phyloP scores from a whole-genome alignment of 257 asterid species.

The Scutellaria barbata region DNA sequence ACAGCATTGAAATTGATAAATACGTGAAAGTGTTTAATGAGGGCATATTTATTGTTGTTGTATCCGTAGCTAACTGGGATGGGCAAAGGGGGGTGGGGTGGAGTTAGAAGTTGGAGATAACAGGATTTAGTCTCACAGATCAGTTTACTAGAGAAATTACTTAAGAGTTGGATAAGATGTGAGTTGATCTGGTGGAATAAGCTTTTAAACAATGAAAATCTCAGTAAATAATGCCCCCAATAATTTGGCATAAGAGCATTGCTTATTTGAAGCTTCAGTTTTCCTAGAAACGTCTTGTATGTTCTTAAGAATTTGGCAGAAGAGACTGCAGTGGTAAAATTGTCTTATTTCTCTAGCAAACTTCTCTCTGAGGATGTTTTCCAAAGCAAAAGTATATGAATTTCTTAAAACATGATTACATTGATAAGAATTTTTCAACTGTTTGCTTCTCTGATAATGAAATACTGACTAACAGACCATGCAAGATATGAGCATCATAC shows the following conservation, averaged over 20 bases:
- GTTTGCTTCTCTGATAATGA: not conserved
- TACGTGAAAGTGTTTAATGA: slow-evolving; percentile 1
- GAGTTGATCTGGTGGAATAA: slow-evolving; percentile 2
- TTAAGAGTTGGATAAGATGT: slow-evolving; percentile 12
- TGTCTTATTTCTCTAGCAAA: slow-evolving; percentile 1
- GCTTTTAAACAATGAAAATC: slow-evolving; percentile 1
- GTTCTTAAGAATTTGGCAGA: slow-evolving; percentile 2
- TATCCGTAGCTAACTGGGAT: slow-evolving; percentile 2
- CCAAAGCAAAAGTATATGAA: slow-evolving; percentile 1
- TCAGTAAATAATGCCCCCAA: not conserved
- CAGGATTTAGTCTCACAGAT: not conserved
- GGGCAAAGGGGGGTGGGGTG: not conserved
- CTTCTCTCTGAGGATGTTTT: slow-evolving; percentile 3
- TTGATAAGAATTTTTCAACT: slow-evolving; percentile 15
- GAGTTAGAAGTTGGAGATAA: slow-evolving; percentile 6
- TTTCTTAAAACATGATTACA: not conserved
- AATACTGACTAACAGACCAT: not conserved
- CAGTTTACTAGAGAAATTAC: slow-evolving; percentile 2
- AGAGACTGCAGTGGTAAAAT: not conserved
- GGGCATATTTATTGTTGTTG: not conserved
- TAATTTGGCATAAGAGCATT: not conserved
- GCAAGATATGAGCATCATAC: not conserved
- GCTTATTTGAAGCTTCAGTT: not conserved
- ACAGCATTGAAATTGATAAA: not conserved
- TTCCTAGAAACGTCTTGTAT: not conserved